phyloP scores from a whole-genome alignment of 345 rosid genomes.

The Salix udensis region DNA sequence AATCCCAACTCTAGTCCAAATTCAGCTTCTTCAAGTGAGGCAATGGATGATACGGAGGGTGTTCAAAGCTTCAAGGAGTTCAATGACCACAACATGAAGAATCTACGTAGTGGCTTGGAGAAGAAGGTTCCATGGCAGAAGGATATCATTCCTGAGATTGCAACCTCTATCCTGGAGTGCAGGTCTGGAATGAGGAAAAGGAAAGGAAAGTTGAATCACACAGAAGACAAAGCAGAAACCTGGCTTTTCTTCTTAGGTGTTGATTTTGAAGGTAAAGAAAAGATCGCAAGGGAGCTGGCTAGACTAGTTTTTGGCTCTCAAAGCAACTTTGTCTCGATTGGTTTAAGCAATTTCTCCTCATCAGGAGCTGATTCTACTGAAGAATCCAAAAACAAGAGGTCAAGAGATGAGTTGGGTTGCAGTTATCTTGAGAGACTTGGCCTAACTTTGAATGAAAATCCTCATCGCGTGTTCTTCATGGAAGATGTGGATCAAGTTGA shows the following conservation, averaged over 20 bases:
- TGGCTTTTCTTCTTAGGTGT: slow-evolving; percentile 79
- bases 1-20: slow-evolving; percentile 78
- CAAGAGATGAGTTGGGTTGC: slow-evolving; percentile 36
- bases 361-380: slow-evolving; percentile 25
- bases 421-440: slow-evolving; percentile 40
- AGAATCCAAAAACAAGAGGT: slow-evolving; percentile 39
- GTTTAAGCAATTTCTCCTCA: slow-evolving; percentile 31
- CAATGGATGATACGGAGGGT: slow-evolving; percentile 33
- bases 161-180: slow-evolving; percentile 54
- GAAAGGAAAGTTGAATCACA: slow-evolving; percentile 24
- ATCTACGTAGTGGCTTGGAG: slow-evolving; percentile 56
- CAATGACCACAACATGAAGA: slow-evolving; percentile 45
- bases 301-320: slow-evolving; percentile 65
- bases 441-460: slow-evolving; percentile 63
- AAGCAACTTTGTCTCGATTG: slow-evolving; percentile 35
- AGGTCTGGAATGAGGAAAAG: slow-evolving; percentile 59
- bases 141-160: slow-evolving; percentile 51
- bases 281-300: slow-evolving; percentile 64
- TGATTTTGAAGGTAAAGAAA: slow-evolving; percentile 65
- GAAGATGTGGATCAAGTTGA: slow-evolving; percentile 49
- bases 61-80: slow-evolving; percentile 42
- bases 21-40: slow-evolving; percentile 79
- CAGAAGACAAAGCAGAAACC: slow-evolving; percentile 54
- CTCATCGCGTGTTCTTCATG: slow-evolving; percentile 58
- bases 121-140: slow-evolving; percentile 72